Evolutionary conservation across 2,329 filamentous ascomycete species (phyloP).

Genomic region (Sclerotinia trifoliorum): DNA sequence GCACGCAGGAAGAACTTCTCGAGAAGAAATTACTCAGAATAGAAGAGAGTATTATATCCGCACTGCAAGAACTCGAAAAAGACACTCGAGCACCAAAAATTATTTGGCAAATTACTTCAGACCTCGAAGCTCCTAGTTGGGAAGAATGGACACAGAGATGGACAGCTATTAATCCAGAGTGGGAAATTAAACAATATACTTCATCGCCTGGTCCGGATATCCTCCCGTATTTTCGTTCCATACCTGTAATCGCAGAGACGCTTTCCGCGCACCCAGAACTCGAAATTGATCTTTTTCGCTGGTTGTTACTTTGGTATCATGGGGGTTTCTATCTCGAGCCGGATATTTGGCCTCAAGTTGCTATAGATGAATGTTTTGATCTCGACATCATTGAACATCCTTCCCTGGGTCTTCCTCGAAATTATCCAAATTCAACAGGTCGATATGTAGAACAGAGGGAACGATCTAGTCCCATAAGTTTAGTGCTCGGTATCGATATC

Average conservation of each 20-base stretch:
- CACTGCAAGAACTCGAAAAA: conserved; percentile 14
- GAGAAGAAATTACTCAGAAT: conserved; percentile 26
- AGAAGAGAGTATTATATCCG: conserved; percentile 21
- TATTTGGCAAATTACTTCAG: conserved; percentile 31
- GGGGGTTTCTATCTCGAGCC: conserved; percentile 30
- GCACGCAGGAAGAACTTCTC: conserved; percentile 25
- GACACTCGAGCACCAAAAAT: conserved; percentile 22
- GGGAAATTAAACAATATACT: conserved; percentile 26
- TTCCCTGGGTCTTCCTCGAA: neutral
- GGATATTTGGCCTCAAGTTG: conserved; percentile 29
- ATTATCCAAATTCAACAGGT: neutral
- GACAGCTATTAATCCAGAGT: conserved; percentile 27
- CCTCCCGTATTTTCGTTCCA: conserved; percentile 23
- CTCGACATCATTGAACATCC: conserved; percentile 16
- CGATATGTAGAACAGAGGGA: conserved; percentile 12
- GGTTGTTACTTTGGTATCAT: conserved; percentile 32
- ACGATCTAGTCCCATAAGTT: conserved; percentile 25
- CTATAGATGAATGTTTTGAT: conserved; percentile 26
- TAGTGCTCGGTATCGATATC: conserved; percentile 31
- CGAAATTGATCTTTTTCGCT: conserved; percentile 27
- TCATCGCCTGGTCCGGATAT: conserved; percentile 20
- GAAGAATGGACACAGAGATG: conserved; percentile 28
- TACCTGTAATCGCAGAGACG: conserved; percentile 25
- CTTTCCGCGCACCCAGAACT: conserved; percentile 22
- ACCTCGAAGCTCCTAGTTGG: conserved; percentile 16